A percentile compares a stretch with the other conserved stretches of the same genome.
phyloP scores from a whole-genome alignment of 164 flowering plant genomes.

The Dillenia suffruticosa region DNA sequence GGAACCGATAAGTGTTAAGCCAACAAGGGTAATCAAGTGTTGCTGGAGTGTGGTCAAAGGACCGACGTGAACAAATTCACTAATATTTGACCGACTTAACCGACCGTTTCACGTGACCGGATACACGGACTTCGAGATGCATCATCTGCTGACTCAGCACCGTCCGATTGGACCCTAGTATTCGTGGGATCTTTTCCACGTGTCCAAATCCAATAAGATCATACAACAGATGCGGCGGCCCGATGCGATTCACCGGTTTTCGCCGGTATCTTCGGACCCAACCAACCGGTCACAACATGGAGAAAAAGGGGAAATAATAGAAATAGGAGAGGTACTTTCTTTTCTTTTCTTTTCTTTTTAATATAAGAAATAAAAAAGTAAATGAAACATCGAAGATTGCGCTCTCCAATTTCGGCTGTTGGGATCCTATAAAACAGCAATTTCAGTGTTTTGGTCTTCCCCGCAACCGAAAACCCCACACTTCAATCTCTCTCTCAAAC shows the following conservation, averaged over 20 bases:
- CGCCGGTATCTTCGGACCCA: conserved; percentile 16
- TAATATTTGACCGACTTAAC: conserved; percentile 29
- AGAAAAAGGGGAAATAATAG: not conserved
- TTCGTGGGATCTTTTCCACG: conserved; percentile 1
- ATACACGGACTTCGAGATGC: conserved; percentile 16
- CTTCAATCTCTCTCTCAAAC: not conserved
- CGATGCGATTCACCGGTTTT: conserved; percentile 4
- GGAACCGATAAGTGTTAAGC: not conserved
- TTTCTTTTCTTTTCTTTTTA: not conserved
- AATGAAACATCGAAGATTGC: not conserved
- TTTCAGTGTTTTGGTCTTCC: conserved; percentile 25
- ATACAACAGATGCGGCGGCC: conserved; percentile 33
- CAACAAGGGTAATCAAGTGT: not conserved
- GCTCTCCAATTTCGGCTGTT: conserved; percentile 38
- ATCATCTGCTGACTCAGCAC: conserved; percentile 19
- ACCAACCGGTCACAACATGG: not conserved
- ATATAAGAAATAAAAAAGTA: no score
- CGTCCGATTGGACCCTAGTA: conserved; percentile 7
- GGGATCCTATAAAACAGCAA: conserved; percentile 59
- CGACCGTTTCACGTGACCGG: conserved; percentile 40
- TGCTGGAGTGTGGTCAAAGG: not conserved
- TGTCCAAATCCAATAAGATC: conserved; percentile 4
- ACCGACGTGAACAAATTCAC: not conserved
- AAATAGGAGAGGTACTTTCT: not conserved
- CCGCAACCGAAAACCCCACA: not conserved